Conservation (phyloP, 1,284 basidiomycete species). For the Ceratobasidium sp. region DNA sequence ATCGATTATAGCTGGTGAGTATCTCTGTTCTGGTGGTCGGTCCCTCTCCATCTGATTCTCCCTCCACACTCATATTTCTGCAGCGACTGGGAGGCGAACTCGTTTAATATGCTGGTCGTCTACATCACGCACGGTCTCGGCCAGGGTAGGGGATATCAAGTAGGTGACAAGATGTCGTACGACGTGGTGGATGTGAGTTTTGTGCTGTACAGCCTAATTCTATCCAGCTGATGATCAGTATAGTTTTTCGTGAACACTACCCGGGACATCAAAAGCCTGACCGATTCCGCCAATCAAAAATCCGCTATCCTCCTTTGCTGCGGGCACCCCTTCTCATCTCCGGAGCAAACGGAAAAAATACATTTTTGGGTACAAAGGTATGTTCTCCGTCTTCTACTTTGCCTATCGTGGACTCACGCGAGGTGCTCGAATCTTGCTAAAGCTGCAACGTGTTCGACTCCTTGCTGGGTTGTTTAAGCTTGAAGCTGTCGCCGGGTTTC, state of each 20-base stretch:
- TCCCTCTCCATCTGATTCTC: too few relatives aligned
- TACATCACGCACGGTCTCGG: conserved; percentile 36
- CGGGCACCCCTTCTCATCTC: background rate
- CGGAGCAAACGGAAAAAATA: background rate
- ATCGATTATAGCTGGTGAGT: too few relatives aligned
- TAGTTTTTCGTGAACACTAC: background rate
- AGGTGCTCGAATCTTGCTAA: too few relatives aligned
- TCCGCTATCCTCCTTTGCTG: conserved; percentile 19
- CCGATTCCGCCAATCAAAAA: too few relatives aligned
- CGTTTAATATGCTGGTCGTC: conserved; percentile 1
- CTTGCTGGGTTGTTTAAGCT: too few relatives aligned
- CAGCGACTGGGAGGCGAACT: background rate
- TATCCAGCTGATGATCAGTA: background rate
- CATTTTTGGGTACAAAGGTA: conserved; percentile 24
- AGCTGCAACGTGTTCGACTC: too few relatives aligned
- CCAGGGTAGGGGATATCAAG: background rate
- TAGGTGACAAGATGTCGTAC: background rate
- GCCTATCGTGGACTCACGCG: too few relatives aligned
- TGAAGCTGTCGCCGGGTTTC: too few relatives aligned
- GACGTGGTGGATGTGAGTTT: background rate
- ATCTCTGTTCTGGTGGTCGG: too few relatives aligned
- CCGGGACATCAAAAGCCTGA: too few relatives aligned
- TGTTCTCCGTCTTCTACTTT: too few relatives aligned
- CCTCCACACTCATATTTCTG: too few relatives aligned
- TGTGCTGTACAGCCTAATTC: background rate